phyloP scores from a whole-genome alignment of 2,329 filamentous ascomycete genomes.

The Scortechinia acanthostroma region DNA sequence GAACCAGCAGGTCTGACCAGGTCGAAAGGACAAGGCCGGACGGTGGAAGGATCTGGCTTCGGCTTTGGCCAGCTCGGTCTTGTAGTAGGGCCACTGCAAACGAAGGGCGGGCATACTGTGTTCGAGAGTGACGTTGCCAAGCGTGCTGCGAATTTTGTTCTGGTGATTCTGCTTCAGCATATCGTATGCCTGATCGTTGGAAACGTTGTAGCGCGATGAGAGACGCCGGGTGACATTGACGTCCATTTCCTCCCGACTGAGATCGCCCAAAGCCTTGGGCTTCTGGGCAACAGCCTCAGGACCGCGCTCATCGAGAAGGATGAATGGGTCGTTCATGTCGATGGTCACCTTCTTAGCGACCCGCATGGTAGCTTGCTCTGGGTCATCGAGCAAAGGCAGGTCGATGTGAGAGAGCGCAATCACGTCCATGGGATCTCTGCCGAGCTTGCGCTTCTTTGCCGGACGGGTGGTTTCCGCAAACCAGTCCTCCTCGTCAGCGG shows the following conservation, averaged over 20 bases:
- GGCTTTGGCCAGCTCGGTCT: slow-evolving; percentile 50
- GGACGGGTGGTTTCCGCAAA: background rate
- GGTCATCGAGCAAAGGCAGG: slow-evolving; percentile 43
- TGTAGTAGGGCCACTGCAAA: slow-evolving; percentile 65
- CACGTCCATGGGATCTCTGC: background rate
- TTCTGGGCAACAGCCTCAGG: slow-evolving; percentile 31
- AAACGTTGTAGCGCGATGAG: slow-evolving; percentile 60
- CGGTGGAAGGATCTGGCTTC: slow-evolving; percentile 62
- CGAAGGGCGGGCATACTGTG: slow-evolving; percentile 62
- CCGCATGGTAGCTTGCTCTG: slow-evolving; percentile 37
- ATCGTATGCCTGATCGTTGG: slow-evolving; percentile 64
- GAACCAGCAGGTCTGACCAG: slow-evolving; percentile 45
- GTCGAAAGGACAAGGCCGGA: slow-evolving; percentile 45
- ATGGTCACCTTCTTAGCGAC: slow-evolving; percentile 50
- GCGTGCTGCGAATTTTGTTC: slow-evolving; percentile 60
- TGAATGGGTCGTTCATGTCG: slow-evolving; percentile 58
- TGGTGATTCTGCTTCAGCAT: slow-evolving; percentile 65
- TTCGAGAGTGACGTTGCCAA: slow-evolving; percentile 57
- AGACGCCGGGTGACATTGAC: slow-evolving; percentile 44
- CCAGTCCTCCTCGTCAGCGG: slow-evolving; percentile 23
- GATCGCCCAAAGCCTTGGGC: slow-evolving; percentile 12
- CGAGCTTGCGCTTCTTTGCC: slow-evolving; percentile 1
- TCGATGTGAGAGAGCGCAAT: slow-evolving; percentile 18
- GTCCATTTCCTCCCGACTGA: slow-evolving; percentile 27
- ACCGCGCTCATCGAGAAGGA: slow-evolving; percentile 53